Percentiles rank a stretch among this genome's conserved stretches.
Conservation (phyloP, 768 basidiomycete species). For the Lactarius deliciosus region DNA sequence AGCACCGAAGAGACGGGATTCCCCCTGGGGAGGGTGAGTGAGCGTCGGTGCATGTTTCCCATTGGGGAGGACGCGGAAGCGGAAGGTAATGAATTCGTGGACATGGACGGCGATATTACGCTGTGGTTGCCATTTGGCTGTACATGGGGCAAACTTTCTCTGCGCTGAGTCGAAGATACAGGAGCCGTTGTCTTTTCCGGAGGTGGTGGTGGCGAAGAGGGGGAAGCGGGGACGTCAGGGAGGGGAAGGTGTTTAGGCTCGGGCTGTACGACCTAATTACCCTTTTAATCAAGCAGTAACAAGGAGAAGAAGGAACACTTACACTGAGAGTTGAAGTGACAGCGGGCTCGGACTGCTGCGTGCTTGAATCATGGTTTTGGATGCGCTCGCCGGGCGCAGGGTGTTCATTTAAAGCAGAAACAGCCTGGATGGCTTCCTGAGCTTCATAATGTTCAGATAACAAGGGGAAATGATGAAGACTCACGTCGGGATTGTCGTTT, state of each 20-base stretch:
- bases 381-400: constrained; percentile 2
- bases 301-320: not conserved
- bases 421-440: constrained; percentile 11
- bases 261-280: not conserved
- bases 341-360: constrained; percentile 5
- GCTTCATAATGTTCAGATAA: constrained; percentile 7
- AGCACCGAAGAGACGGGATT: constrained; percentile 76
- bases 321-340: not conserved
- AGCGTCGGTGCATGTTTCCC: constrained; percentile 36
- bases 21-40: constrained; percentile 49
- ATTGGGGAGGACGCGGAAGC: constrained; percentile 26
- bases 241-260: constrained; percentile 6
- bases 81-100: constrained; percentile 26
- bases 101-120: constrained; percentile 25
- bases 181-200: constrained; percentile 16
- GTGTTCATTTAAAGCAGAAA: constrained; percentile 17
- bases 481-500: constrained; percentile 6
- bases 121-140: constrained; percentile 19
- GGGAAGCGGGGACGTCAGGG: constrained; percentile 17
- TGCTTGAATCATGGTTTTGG: constrained; percentile 5
- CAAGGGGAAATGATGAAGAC: not conserved
- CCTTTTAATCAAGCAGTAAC: not conserved
- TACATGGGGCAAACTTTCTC: constrained; percentile 21
- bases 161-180: constrained; percentile 1
- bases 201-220: constrained; percentile 20